phyloP scores from a whole-genome alignment of 805 yeast species.

The Starmerella apis region DNA sequence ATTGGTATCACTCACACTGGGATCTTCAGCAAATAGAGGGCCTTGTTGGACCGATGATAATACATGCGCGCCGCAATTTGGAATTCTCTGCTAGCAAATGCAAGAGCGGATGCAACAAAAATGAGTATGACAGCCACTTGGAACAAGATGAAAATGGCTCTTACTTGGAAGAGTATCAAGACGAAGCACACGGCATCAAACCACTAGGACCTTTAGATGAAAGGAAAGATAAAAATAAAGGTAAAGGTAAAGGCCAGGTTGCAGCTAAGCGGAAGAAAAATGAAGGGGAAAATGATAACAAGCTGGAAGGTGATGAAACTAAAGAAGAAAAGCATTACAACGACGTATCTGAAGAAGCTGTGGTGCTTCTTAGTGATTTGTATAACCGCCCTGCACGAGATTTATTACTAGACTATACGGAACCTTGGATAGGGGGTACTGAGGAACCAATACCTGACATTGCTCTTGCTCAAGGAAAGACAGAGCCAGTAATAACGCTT shows the following conservation, averaged over 20 bases:
- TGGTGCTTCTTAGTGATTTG: slow-evolving; percentile 35
- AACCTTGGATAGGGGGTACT: slow-evolving; percentile 34
- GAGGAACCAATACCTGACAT: slow-evolving; percentile 34
- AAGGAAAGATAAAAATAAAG: not conserved
- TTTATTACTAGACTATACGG: slow-evolving; percentile 33
- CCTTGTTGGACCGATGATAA: slow-evolving; percentile 39
- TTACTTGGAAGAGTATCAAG: no score
- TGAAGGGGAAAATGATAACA: no score
- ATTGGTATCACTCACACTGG: slow-evolving; percentile 49
- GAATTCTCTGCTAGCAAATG: no score
- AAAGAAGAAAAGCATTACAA: not conserved
- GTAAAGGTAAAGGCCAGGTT: no score
- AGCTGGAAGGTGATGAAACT: not conserved
- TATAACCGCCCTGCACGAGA: slow-evolving; percentile 34
- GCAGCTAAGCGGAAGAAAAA: no score
- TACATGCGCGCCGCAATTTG: slow-evolving; percentile 31
- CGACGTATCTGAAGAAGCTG: slow-evolving; percentile 4
- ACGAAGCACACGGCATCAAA: not conserved
- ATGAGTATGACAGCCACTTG: no score
- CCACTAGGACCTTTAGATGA: not conserved
- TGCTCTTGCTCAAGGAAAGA: slow-evolving; percentile 37
- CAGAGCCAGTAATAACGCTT: slow-evolving; percentile 14
- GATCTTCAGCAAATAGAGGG: slow-evolving; percentile 42
- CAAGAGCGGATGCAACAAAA: no score
- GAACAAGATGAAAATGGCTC: not conserved